Evolutionary conservation across 495 filamentous ascomycete genomes (phyloP).

Genomic region (Aspergillus coremiiformis): DNA sequence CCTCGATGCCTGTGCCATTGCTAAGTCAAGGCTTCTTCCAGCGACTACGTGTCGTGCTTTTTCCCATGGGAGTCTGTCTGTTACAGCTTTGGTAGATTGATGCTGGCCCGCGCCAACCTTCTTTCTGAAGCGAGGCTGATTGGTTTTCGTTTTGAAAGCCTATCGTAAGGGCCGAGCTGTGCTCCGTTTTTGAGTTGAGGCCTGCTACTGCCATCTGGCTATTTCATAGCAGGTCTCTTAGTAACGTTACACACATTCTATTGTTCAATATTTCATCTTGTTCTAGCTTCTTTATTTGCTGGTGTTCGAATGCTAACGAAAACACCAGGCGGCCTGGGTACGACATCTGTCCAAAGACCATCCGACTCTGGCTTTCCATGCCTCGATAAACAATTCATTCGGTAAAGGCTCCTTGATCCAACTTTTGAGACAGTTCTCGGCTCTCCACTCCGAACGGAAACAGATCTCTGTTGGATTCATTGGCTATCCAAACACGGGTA

Average conservation of each 20-base stretch:
- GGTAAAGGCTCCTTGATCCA: constrained; percentile 73
- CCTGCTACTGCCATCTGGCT: constrained; percentile 43
- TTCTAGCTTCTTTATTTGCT: constrained; percentile 11
- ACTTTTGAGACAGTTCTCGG: constrained; percentile 85
- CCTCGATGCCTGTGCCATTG: constrained; percentile 47
- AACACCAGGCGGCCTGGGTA: constrained; percentile 74
- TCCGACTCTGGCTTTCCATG: constrained; percentile 89
- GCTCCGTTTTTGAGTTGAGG: constrained; percentile 88
- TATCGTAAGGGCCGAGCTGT: constrained; percentile 51
- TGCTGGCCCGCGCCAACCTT: constrained; percentile 60
- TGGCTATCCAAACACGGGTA: constrained; percentile 84
- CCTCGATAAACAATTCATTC: constrained; percentile 86
- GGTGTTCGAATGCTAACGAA: constrained; percentile 34
- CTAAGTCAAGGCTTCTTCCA: constrained; percentile 93
- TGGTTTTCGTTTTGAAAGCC: constrained; percentile 72
- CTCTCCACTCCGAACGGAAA: constrained; percentile 82
- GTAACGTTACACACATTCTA: constrained; percentile 92
- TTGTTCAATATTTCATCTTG: constrained; percentile 5
- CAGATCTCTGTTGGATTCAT: constrained; percentile 87
- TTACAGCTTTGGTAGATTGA: constrained; percentile 98
- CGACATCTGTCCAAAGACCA: constrained; percentile 72
- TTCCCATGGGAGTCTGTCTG: constrained; percentile 72
- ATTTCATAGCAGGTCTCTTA: constrained; percentile 79
- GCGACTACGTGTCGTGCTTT: constrained; percentile 35
- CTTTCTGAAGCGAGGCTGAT: constrained; percentile 59